phyloP scores from a whole-genome alignment of 345 rosid genomes.

The Isatis tinctoria region DNA sequence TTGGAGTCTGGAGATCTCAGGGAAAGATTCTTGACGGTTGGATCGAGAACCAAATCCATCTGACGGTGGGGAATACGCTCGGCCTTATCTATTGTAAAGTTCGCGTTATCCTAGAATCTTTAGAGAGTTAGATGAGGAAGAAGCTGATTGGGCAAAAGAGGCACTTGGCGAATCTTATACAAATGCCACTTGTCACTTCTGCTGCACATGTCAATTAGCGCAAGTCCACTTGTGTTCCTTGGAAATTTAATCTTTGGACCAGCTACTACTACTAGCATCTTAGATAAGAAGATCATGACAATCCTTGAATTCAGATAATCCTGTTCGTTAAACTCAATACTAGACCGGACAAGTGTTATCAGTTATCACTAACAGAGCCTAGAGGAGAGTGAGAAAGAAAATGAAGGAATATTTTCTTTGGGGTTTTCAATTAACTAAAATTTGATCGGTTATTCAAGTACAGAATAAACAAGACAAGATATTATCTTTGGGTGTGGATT shows the following conservation, averaged over 20 bases:
- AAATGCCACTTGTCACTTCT: conserved; percentile 21
- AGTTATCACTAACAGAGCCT: not conserved
- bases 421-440: not conserved
- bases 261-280: not conserved
- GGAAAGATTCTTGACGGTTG: conserved; percentile 2
- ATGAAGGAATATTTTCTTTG: not conserved
- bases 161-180: conserved; percentile 12
- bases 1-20: conserved; percentile 9
- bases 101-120: conserved; percentile 16
- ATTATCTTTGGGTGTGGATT: not conserved
- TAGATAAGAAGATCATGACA: not conserved
- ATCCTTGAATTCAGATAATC: not conserved
- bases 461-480: not conserved
- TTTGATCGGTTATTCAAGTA: too few species aligned
- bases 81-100: conserved; percentile 18
- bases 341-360: not conserved
- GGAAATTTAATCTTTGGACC: not conserved
- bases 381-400: not conserved
- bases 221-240: not conserved
- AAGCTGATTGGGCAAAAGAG: conserved; percentile 25
- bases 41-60: conserved; percentile 29
- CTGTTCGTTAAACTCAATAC: not conserved
- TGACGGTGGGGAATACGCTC: conserved; percentile 14
- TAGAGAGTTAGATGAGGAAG: not conserved
- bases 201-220: not conserved